Base-by-base conservation (phyloP, 371 early-diverging fungal species). In the Actinomucor elegans region DNA sequence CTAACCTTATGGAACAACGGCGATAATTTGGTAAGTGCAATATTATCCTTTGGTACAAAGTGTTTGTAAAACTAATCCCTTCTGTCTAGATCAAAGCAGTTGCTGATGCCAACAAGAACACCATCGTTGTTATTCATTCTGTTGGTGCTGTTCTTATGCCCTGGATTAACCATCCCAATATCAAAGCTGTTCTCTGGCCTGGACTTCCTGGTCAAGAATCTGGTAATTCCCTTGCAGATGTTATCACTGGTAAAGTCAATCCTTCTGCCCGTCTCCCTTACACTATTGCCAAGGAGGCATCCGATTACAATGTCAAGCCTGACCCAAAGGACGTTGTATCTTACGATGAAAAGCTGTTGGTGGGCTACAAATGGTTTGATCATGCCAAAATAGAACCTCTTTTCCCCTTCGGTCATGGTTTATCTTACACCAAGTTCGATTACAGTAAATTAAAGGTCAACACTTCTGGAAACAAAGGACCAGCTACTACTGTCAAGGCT, bases 181-280 rank as follows among this genome's bases (percentile, higher is more conserved):
- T 77, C 43, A 79, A 68, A 27, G 81, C 83, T 26, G 64, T 86
- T 24, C 47, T 86, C 12, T 71, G 71, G 61, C 77, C 83, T 23
- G 69, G 73, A 49, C 54, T 73, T 52, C 68, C 73, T 20, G 73
- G 77, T 34, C 82, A 86, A 65, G 87, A 85, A 53, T 62, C 79
- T 18, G 87, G 87, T 24, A 80, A 83, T 40, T 64, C 84, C 21
- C 61, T 86, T 35, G 80, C 83, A 5, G 79, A 81, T 55, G 66
- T 86, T 11, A 56, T 87, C 7, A 77, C 79, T 57, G 87, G 86
- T 28, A 67, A 70, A 27, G 71, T 75, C 34, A 84, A 81, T 44
- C 87, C 87, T 9, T 78, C 79, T 42, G 77, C 81, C 6, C 75
- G 83, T 18, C 68, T 87, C 15, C 87, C 85, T 9, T 83, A 81